Base-by-base conservation (phyloP, 345 rosid genomes). In the Anastatica hierochuntica region DNA sequence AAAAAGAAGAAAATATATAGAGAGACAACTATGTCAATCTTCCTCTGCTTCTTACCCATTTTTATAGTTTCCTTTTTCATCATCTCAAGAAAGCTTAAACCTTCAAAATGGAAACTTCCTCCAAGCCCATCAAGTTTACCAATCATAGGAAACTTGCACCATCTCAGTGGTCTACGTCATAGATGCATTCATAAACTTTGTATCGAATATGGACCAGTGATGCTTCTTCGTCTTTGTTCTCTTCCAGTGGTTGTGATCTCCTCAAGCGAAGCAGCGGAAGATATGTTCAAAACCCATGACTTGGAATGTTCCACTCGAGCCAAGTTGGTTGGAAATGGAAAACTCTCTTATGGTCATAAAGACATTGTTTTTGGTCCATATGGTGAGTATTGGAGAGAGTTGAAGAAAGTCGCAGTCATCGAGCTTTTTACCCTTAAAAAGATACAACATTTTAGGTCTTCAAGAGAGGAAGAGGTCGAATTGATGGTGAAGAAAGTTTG, bases 221-320 rank as follows among this genome's bases (percentile, higher is more conserved):
- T 43, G 53, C 24, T 51, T 43, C 43, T 62, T 19, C 34, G 43
- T 7, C 14, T 62, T 4, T 59, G 67, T 9, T 30, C 35, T 6
- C 59, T 51, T 3, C 53, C 45, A 0, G 19, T 37, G 26, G 60
- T 62, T 2, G 53, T 52, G 8, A 53, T 52, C 18, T 34, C 67
- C 4, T 62, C 67, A 1, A 23, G 27, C 15, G 60, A 43, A 43
- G 51, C 20, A 44, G 67, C 67, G 4, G 58, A 63, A 15, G 55
- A 53, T 45, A 61, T 31, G 2, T 45, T 63, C 35, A 54, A 54
- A 48, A 54, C 27, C 24, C 46, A 63, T 2, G 68, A 63, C 11
- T 24, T 36, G 4, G 61, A 45, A 1, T 54, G 68, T 38, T 63
- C 55, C 7, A 63, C 23, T 40, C 41, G 68, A 30, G 55, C 68